Base-by-base conservation (phyloP, 345 rosid genomes). In the Trapa incisa region DNA sequence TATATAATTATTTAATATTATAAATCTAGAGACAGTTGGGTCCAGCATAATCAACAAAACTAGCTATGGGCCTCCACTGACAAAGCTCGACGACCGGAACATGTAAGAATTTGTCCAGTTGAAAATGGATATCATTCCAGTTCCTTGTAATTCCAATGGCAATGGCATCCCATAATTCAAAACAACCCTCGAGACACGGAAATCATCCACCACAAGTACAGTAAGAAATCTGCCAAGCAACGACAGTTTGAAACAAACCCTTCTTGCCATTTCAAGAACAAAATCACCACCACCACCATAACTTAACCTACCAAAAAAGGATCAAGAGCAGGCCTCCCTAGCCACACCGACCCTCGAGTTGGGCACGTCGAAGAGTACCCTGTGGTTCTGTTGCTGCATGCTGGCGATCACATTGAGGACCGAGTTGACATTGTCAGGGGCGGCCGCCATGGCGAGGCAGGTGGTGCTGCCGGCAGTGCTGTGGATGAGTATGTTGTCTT, bases 301-400 rank as follows among this genome's bases (percentile, higher is more conserved):
- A 45, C 2, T 6, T 17, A 5, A 54, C 35, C 60, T 38, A n/a
- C 2, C 9, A 0, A 6, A 50, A 50, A 50, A 50, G 0, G 12
- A 45, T 61, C 47, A 92, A 74, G 87, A 76, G 81, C 98, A 92
- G 29, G 22, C 75, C 79, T 92, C 98, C 61, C 93, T 91, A 1
- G 97, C 79, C 45, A 89, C 87, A 2, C 99, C 96, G 2, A 94
- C 79, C 87, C 96, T 86, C 14, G 92, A 85, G 48, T 87, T 89
- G 66, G 96, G 86, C 48, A 83, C 81, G 57, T 94, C 97, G 57
- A 85, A 79, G 32, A 94, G 87, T 11, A 89, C 66, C 73, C 99
- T 81, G 42, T 91, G 97, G 77, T 94, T 94, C 79, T 91, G 99
- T 52, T 91, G 99, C 86, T 94, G 97, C 97, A 94, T 89, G 71